These are phyloP conservation scores for Betula pendula DNA, from an alignment of 306 rosid species.

Conservation along the genomic window DNA sequence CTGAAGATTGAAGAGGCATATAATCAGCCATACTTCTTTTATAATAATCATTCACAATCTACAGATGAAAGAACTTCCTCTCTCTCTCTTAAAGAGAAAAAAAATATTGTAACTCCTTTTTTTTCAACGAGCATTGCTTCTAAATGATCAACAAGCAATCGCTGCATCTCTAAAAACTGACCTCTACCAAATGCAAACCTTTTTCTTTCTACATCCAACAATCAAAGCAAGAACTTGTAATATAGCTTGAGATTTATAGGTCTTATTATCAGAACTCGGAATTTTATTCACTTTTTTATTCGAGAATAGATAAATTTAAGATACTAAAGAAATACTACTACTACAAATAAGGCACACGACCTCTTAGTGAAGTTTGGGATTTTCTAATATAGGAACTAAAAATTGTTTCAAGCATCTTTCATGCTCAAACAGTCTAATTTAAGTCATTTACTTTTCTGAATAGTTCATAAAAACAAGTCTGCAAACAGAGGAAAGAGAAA, in stretches of 20 bases:
- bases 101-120: no score
- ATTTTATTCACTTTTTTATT: no score
- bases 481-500: not conserved
- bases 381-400: not conserved
- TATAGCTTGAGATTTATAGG: not conserved
- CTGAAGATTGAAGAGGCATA: conserved; percentile 1
- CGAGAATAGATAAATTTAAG: not conserved
- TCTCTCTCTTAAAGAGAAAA: no score
- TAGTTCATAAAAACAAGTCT: not conserved
- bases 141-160: not conserved
- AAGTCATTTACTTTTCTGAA: not conserved
- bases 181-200: not conserved
- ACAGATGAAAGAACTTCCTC: not conserved
- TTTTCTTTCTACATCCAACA: not conserved
- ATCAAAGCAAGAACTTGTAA: not conserved
- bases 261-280: no score
- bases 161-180: not conserved
- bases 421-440: not conserved
- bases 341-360: not conserved
- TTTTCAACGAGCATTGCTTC: not conserved
- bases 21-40: not conserved
- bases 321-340: not conserved
- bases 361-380: not conserved
- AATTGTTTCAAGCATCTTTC: not conserved
- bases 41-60: not conserved